These are phyloP conservation scores for Pseudofabraea citricarpa DNA, from an alignment of 2,329 filamentous ascomycete genomes.

Conservation along the genomic window DNA sequence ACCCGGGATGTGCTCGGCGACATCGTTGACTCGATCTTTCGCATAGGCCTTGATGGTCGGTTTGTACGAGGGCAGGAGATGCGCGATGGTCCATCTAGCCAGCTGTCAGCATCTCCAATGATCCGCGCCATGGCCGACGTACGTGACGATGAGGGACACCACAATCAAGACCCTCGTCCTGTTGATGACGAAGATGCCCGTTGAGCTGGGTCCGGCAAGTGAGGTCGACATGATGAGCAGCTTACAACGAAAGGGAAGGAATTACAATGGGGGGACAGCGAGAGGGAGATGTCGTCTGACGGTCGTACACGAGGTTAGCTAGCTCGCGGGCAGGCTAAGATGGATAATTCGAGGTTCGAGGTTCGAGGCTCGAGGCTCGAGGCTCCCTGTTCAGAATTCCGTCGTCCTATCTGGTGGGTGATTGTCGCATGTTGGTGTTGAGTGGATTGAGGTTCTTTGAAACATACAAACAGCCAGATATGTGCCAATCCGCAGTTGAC, in stretches of 20 bases:
- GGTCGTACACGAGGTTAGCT: too few species aligned
- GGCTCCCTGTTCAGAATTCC: too few species aligned
- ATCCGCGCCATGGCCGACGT: constrained; percentile 6
- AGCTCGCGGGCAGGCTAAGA: too few species aligned
- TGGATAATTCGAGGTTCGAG: too few species aligned
- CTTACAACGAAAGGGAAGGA: background rate
- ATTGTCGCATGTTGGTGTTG: too few species aligned
- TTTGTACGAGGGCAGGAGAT: constrained; percentile 38
- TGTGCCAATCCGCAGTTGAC: too few species aligned
- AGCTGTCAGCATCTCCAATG: background rate
- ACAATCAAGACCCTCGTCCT: constrained; percentile 16
- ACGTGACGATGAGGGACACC: constrained; percentile 23
- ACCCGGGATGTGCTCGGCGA: constrained; percentile 21
- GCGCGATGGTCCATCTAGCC: constrained; percentile 43
- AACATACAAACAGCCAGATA: too few species aligned
- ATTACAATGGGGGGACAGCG: too few species aligned
- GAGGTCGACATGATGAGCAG: constrained; percentile 10
- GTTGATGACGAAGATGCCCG: constrained; percentile 20
- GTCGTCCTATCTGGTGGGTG: too few species aligned
- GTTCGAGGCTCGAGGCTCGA: too few species aligned
- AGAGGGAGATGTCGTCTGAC: too few species aligned
- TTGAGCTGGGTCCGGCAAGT: constrained; percentile 9
- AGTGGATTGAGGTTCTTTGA: too few species aligned
- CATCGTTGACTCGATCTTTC: constrained; percentile 18
- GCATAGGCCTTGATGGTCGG: constrained; percentile 35